Evolutionary conservation across 164 flowering plant species (phyloP), one percentile per base, ranked within the genome.

Genomic region (Liquidambar formosana): DNA sequence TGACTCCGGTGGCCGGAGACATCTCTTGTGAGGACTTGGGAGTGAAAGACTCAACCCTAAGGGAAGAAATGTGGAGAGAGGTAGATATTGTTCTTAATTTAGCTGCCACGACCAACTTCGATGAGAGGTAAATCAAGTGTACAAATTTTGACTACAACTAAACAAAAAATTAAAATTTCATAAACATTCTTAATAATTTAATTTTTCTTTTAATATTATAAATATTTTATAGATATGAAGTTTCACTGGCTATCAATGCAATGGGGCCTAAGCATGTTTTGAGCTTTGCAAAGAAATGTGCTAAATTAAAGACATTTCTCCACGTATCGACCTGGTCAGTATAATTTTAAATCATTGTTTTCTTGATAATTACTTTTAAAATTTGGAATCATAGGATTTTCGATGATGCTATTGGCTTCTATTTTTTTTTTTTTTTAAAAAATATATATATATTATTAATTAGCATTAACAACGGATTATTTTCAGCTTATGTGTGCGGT

Each of bases 401-500:
- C n/a, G n/a, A n/a, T n/a, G n/a, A n/a, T n/a, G n/a, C n/a, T n/a
- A n/a, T n/a, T n/a, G n/a, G n/a, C n/a, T n/a, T n/a, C n/a, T n/a
- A n/a, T n/a, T n/a, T n/a, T n/a, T n/a, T n/a, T n/a, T n/a, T n/a
- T n/a, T n/a, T n/a, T n/a, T n/a, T n/a, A n/a, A n/a, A n/a, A n/a
- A n/a, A n/a, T n/a, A n/a, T n/a, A n/a, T n/a, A n/a, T n/a, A n/a
- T n/a, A n/a, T n/a, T n/a, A n/a, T n/a, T n/a, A n/a, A n/a, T n/a
- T n/a, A n/a, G n/a, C n/a, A n/a, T n/a, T n/a, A n/a, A n/a, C n/a
- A n/a, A n/a, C n/a, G n/a, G n/a, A n/a, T 23, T 54, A 46, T 61
- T 45, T 64, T 27, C 76, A 91, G 92, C 92, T 56, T 91, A 81
- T 79, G 97, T 88, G 16, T 74, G 82, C 16, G 93, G 93, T 2